Evolutionary conservation across 163 green algal genomes (phyloP), one percentile per base, ranked within the genome.

Genomic region (Scenedesmus sp.): DNA sequence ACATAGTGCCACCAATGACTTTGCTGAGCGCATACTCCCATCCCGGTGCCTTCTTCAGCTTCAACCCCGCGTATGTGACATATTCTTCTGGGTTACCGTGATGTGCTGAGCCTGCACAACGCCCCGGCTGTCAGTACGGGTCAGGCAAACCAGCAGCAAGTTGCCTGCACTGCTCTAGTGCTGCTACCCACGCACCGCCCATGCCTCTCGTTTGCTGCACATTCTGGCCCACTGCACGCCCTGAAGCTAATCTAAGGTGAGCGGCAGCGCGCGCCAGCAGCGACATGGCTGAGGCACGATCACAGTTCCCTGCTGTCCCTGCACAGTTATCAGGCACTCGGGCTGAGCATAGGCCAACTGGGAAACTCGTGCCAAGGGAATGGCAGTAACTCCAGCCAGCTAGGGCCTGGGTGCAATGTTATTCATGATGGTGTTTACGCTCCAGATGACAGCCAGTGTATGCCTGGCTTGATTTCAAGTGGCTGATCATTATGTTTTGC

Each of bases 11-110:
- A 42, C 89, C 89, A 61, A 92, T 81, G 49, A 81, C 37, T 59
- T 92, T 92, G 51, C 40, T 61, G 5, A 81, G 9, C 9, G 40
- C 89, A 76, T 92, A 92, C 89, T 92, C 83, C 83, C 72, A 92
- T 13, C 30, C n/a, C 16, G 89, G 49, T 12, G 51, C 30, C 83
- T 90, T 89, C 40, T 80, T 86, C 16, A 92, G 44, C 5, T 42
- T 90, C 43, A 92, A 40, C 26, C 89, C 89, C 30, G 56, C 89
- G n/a, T 92, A 92, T 35, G 89, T 92, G 22, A 92, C 89, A 65
- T 81, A 83, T 1, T 90, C 44, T 26, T 73, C 81, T 42, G 70
- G 70, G 72, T 90, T 73, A 20, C 88, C 81, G 49, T 91, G 73
- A 37, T 86, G 78, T 85, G 87, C 53, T 30, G 37, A 42, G 83